Evolutionary conservation across 768 basidiomycete species (phyloP), one percentile per base, ranked within the genome.

Genomic region (Mycena epipterygia): DNA sequence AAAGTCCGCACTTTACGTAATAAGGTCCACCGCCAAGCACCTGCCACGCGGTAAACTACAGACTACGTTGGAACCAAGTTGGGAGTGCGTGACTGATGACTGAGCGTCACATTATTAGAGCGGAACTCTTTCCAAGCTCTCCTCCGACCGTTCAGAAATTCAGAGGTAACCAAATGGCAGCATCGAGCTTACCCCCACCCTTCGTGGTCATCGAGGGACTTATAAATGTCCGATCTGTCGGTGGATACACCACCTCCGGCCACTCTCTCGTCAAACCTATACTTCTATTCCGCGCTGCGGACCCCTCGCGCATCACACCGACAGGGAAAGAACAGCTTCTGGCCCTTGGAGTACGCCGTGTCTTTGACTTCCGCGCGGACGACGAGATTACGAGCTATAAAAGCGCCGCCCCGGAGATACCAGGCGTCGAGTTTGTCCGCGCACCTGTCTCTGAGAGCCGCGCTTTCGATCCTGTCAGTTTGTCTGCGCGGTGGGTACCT

Each of bases 361-460:
- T 86, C 25, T 85, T 86, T 73, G 85, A 87, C 74, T 76, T 86
- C 23, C 80, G 85, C 32, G 79, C 84, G 1, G 78, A 82, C 48
- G 64, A 53, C 32, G 85, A 87, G 73, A 80, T 83, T 27, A 71
- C 73, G 2, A 77, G 74, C 32, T 84, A 79, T 68, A 75, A 81
- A 17, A 78, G 78, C 16, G 57, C 76, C 1, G 71, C 76, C 8
- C 79, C 80, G 11, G 63, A 72, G 19, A 74, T 85, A 29, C 74
- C 77, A 11, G 83, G 82, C 3, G 73, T 84, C 11, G 76, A 78
- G 29, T 69, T 81, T 21, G 72, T 83, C 39, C 74, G 75, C 5
- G 72, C 75, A 8, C 82, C 82, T 2, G 76, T 79, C 35, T 68
- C 77, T 49, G 68, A 74, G 63, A 73, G 71, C 12, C 76, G 78